Conservation (phyloP, 2,329 filamentous ascomycete genomes). For the Ceratocystis harringtonii region DNA sequence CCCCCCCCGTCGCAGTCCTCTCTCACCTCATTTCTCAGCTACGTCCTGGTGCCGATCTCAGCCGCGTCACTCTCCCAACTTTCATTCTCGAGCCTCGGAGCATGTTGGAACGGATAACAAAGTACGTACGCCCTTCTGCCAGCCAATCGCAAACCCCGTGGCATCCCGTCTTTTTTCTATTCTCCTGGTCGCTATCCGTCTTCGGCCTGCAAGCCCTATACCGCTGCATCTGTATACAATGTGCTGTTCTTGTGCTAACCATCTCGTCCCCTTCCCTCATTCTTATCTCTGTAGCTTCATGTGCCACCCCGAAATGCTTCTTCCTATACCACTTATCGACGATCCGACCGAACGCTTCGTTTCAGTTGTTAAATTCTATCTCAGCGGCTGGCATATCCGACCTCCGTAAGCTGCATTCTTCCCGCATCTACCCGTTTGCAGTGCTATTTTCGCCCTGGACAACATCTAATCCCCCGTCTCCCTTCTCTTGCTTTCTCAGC, state of each 20-base stretch:
- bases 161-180: too few species aligned
- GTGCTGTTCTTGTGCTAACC: background rate
- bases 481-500: too few species aligned
- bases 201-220: background rate
- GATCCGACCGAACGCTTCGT: conserved; percentile 84
- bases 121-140: conserved; percentile 41
- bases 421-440: background rate
- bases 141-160: too few species aligned
- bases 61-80: conserved; percentile 83
- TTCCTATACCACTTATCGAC: conserved; percentile 73
- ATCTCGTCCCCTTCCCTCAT: background rate
- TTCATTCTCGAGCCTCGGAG: conserved; percentile 96
- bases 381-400: conserved; percentile 97
- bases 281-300: conserved; percentile 57
- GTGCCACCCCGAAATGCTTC: conserved; percentile 92
- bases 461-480: background rate
- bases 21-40: conserved; percentile 95
- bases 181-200: background rate
- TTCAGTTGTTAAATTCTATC: conserved; percentile 92
- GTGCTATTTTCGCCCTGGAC: background rate
- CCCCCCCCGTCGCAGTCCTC: conserved; percentile 49
- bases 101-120: conserved; percentile 97
- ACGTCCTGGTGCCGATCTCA: conserved; percentile 85
- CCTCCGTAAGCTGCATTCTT: conserved; percentile 54
- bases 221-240: background rate